phyloP scores from a whole-genome alignment of 768 basidiomycete genomes.

The Russula lepida region DNA sequence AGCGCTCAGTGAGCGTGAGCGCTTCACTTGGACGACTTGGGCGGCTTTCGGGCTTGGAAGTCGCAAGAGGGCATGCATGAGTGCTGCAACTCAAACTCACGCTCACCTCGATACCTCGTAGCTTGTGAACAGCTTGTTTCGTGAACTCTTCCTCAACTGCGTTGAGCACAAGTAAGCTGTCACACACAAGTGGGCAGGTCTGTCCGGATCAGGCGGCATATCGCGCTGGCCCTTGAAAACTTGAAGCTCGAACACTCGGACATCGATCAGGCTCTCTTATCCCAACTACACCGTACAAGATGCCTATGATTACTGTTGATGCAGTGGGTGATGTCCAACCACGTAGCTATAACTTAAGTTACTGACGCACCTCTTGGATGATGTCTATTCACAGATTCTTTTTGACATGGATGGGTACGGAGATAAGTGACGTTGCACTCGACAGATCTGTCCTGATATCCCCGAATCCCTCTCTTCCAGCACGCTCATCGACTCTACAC shows the following conservation, averaged over 20 bases:
- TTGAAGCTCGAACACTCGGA: not conserved
- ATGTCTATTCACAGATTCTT: constrained; percentile 38
- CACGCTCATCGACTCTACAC: constrained; percentile 75
- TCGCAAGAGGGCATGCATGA: too few relatives aligned
- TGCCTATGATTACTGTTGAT: constrained; percentile 38
- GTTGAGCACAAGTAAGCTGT: not conserved
- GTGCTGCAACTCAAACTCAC: not conserved
- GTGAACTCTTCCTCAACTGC: not conserved
- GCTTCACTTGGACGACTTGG: too few relatives aligned
- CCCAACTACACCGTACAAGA: constrained; percentile 11
- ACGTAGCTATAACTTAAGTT: not conserved
- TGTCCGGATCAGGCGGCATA: not conserved
- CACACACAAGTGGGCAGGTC: not conserved
- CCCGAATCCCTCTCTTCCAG: constrained; percentile 28
- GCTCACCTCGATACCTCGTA: not conserved
- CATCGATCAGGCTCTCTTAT: not conserved
- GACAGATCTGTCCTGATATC: not conserved
- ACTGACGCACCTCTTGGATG: not conserved
- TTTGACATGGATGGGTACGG: constrained; percentile 66
- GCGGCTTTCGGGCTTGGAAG: too few relatives aligned
- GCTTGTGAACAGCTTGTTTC: not conserved
- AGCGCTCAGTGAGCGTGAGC: too few relatives aligned
- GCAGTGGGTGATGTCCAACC: constrained; percentile 32
- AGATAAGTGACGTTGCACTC: not conserved
- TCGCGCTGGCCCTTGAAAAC: not conserved